These are phyloP conservation scores for Saturnispora sanitii DNA, from an alignment of 805 yeast genomes.

Conservation along the genomic window DNA sequence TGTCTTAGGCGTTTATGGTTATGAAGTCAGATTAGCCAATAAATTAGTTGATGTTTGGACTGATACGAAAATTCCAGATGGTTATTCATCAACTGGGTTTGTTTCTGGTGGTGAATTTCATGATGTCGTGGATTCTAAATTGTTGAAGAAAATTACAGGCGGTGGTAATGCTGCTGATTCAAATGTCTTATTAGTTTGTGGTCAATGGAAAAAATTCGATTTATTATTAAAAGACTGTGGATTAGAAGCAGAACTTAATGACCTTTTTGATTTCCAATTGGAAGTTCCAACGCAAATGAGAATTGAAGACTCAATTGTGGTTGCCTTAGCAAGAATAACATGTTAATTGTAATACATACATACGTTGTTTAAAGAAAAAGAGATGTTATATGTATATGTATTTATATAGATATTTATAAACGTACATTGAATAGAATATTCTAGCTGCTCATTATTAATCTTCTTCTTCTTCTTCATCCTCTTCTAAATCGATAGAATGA, in stretches of 20 bases:
- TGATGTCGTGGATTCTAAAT: neutral
- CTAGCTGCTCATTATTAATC: too few species aligned
- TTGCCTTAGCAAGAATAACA: slow-evolving; percentile 4
- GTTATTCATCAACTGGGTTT: slow-evolving; percentile 3
- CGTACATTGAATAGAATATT: too few species aligned
- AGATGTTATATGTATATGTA: too few species aligned
- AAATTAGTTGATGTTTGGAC: slow-evolving; percentile 8
- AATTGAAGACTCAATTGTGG: slow-evolving; percentile 6
- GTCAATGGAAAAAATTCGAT: slow-evolving; percentile 6
- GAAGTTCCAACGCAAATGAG: slow-evolving; percentile 2
- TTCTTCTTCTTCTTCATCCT: slow-evolving; percentile 21
- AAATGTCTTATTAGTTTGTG: slow-evolving; percentile 3
- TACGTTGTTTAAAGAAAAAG: too few species aligned
- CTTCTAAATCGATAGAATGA: slow-evolving; percentile 9
- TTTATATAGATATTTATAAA: too few species aligned
- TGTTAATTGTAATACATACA: neutral
- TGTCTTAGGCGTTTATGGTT: neutral
- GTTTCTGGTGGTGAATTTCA: slow-evolving; percentile 7
- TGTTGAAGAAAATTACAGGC: neutral
- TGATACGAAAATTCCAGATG: slow-evolving; percentile 1
- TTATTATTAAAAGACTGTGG: slow-evolving; percentile 1
- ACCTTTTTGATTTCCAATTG: slow-evolving; percentile 6
- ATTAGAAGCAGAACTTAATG: slow-evolving; percentile 2
- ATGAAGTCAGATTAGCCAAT: slow-evolving; percentile 7
- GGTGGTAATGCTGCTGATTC: neutral